Percentiles rank a stretch among this genome's conserved stretches.
These are phyloP conservation scores for Linanthus parryae DNA, from an alignment of 148 eudicot species.

Conservation along the genomic window DNA sequence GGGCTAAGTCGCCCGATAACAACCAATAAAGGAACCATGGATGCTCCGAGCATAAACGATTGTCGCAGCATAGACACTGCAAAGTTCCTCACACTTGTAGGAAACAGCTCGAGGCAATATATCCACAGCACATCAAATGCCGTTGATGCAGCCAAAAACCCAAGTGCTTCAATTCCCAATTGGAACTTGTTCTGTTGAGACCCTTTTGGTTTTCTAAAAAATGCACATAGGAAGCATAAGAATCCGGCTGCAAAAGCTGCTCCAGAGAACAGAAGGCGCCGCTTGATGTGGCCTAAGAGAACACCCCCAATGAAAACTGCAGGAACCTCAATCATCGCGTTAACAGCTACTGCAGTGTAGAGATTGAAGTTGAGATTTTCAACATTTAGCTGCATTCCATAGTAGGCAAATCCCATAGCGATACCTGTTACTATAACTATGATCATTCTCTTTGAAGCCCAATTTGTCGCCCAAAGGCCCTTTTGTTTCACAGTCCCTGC, in stretches of 20 bases:
- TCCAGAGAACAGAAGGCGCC: conserved; percentile 24
- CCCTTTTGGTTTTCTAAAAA: conserved; percentile 2
- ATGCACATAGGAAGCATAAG: conserved; percentile 28
- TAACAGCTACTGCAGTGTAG: conserved; percentile 41
- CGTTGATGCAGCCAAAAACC: conserved; percentile 43
- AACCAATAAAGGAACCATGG: conserved; percentile 45
- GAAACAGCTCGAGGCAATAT: conserved; percentile 61
- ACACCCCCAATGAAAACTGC: conserved; percentile 30
- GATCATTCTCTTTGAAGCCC: conserved; percentile 35
- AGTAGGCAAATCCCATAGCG: conserved; percentile 60
- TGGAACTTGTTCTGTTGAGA: conserved; percentile 9
- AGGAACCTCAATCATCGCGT: conserved; percentile 59
- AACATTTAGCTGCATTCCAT: conserved; percentile 57
- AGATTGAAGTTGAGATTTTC: conserved; percentile 49
- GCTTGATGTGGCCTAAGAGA: conserved; percentile 31
- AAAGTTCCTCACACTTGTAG: conserved; percentile 70
- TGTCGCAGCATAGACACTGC: conserved; percentile 65
- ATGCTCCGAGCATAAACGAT: conserved; percentile 52
- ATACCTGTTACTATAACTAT: conserved; percentile 33
- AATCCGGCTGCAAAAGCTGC: conserved; percentile 48
- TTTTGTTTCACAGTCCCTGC: not conserved
- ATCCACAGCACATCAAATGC: conserved; percentile 43
- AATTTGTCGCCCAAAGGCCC: conserved; percentile 19
- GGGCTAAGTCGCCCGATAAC: conserved; percentile 35
- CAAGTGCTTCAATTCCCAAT: conserved; percentile 34